Evolutionary conservation across 495 filamentous ascomycete genomes (phyloP), one percentile per base, ranked within the genome.

Genomic region (Aspergillus homomorphus): DNA sequence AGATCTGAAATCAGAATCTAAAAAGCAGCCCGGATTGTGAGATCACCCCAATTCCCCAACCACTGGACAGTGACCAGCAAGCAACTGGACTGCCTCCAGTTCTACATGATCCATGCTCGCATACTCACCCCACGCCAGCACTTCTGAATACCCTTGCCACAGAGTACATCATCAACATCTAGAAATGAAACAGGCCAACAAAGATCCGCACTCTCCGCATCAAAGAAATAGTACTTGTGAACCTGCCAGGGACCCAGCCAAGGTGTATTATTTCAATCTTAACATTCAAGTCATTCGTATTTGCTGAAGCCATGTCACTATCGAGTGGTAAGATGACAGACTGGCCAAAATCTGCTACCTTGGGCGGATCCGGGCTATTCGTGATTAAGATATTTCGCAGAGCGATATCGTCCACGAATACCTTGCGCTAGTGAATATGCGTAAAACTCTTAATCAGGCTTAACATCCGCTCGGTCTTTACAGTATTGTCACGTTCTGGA

Each of bases 251-350:
- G 24, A 63, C 26, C 58, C 58, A 63, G 44, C 58, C 48, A 57
- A 66, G 58, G 52, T 66, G 55, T 0, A 66, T 51, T 42, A 66
- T 66, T 45, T 66, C 54, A 53, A 66, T 63, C 41, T 23, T 22
- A 50, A 53, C 51, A 61, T 58, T 53, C 59, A 63, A 49, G 19
- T 49, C 60, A 15, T 56, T 58, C n/a, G 58, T 57, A 20, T 49
- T 55, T 43, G 26, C 54, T 49, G 57, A 57, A 54, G 56, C n/a
- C 26, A 66, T 63, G 45, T 63, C 57, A 30, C 33, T 45, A 51
- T 61, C 61, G 21, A 55, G 52, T 23, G 61, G 55, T 54, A 63
- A 57, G 21, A 66, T 46, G 18, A 62, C 52, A 12, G 59, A 64
- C 23, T 60, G 59, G 18, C 58, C 56, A 21, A 64, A 67, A 46